Base-by-base conservation (phyloP, 2,329 filamentous ascomycete genomes). In the Cadophora gregata region DNA sequence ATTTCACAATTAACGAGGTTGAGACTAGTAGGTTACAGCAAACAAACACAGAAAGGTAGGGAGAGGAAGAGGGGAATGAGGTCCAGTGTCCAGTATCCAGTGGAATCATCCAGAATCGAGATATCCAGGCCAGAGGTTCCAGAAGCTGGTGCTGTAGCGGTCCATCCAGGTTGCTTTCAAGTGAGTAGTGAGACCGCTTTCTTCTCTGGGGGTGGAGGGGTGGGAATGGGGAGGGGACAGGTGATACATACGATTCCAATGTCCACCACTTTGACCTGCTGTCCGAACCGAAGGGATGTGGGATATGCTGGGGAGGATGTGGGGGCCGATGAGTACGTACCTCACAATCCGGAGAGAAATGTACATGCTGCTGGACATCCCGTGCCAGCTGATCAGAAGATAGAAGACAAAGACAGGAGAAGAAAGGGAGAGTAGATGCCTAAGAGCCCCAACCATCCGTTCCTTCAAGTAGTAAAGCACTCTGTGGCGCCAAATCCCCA, bases 111-210 rank as follows among this genome's bases (percentile, higher is more conserved):
- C 61, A 62, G 59, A 58, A 65, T 62, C 66, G 60, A 59, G 33
- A 21, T 47, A 12, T 25, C 24, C 19, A 8, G 16, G n/a, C 50
- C 61, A 33, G 36, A 36, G 33, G 5, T 5, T 68, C 65, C 68
- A 61, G 65, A 25, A 25, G 31, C 62, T n/a, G 58, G 25, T 42
- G 58, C 27, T 27, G 29, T 10, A 21, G 42, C 64, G 19, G 62
- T 48, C 62, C 27, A 31, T 55, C 24, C 24, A 14, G 38, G 25
- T 53, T 71, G 73, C 74, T 75, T 75, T 75, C 50, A 67, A 38
- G 66, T 75, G 65, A 75, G 74, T 75, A 74, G 74, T 75, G 53
- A 75, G 71, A 73, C 48, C 8, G 8, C 48, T 24, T 21, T 53
- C 21, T 31, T 24, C 31, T 36, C 31, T 45, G 48, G 29, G 47